Evolutionary conservation across 768 basidiomycete species (phyloP).

Genomic region (Lactarius pseudohatsudake): DNA sequence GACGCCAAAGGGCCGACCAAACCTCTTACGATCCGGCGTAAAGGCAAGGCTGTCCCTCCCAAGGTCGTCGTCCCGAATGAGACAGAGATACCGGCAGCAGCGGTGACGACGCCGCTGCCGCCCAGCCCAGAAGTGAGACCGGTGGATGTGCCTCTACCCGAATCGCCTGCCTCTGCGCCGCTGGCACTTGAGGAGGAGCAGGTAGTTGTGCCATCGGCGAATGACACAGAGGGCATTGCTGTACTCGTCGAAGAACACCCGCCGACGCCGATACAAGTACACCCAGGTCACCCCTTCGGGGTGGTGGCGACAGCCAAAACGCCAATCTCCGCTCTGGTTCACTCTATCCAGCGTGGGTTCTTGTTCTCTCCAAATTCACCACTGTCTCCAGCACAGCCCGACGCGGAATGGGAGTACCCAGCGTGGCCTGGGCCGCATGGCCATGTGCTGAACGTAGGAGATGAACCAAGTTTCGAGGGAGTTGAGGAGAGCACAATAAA

Average conservation of each 20-base stretch:
- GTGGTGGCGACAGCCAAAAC: slow-evolving; percentile 37
- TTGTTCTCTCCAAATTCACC: slow-evolving; percentile 63
- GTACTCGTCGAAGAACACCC: neutral
- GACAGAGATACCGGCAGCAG: slow-evolving; percentile 2
- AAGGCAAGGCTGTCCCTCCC: neutral
- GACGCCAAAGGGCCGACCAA: slow-evolving; percentile 19
- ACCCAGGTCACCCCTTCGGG: slow-evolving; percentile 3
- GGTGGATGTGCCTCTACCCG: slow-evolving; percentile 22
- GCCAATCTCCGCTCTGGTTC: slow-evolving; percentile 60
- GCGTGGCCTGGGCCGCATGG: slow-evolving; percentile 27
- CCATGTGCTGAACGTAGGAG: slow-evolving; percentile 1
- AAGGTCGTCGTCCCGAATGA: slow-evolving; percentile 10
- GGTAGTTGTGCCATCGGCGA: neutral
- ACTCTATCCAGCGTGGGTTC: slow-evolving; percentile 65
- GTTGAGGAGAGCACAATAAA: slow-evolving; percentile 24
- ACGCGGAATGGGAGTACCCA: slow-evolving; percentile 32
- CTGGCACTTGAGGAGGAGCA: slow-evolving; percentile 1
- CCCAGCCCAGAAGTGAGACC: slow-evolving; percentile 21
- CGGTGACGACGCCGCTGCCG: slow-evolving; percentile 15
- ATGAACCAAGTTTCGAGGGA: slow-evolving; percentile 23
- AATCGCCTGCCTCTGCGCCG: slow-evolving; percentile 12
- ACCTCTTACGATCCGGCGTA: slow-evolving; percentile 5
- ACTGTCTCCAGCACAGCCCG: slow-evolving; percentile 56
- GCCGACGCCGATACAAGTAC: neutral
- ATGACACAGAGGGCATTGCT: neutral